Percentiles rank a stretch among this genome's conserved stretches.
These are phyloP conservation scores for Apiotrichum porosum DNA, from an alignment of 1,284 basidiomycete genomes.

Conservation along the genomic window DNA sequence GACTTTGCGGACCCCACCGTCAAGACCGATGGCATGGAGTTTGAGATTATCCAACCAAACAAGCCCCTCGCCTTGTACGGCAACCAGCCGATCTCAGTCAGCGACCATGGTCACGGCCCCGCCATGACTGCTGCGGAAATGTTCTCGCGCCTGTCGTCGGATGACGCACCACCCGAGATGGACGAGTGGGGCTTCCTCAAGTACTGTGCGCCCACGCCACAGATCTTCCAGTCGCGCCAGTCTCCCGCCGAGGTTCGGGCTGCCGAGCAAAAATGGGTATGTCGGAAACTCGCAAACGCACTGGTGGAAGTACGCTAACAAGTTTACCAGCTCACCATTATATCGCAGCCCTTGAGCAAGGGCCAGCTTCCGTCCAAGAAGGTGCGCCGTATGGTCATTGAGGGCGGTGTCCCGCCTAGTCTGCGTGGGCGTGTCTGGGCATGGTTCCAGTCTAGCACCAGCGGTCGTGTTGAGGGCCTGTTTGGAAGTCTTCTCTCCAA, in stretches of 20 bases:
- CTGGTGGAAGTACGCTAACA: background rate
- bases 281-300: too few relatives aligned
- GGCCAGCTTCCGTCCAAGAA: slow-evolving; percentile 77
- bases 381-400: slow-evolving; percentile 69
- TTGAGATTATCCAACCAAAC: slow-evolving; percentile 44
- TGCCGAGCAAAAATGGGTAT: slow-evolving; percentile 45
- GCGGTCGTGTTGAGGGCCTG: slow-evolving; percentile 62
- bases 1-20: slow-evolving; percentile 43
- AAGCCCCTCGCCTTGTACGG: background rate
- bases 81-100: too few relatives aligned
- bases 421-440: slow-evolving; percentile 82
- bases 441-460: slow-evolving; percentile 65
- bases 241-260: slow-evolving; percentile 31
- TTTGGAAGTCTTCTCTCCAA: slow-evolving; percentile 63
- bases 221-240: slow-evolving; percentile 35
- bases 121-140: slow-evolving; percentile 4
- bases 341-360: slow-evolving; percentile 59
- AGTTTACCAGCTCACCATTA: slow-evolving; percentile 57
- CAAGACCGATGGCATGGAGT: slow-evolving; percentile 45
- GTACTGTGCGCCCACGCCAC: slow-evolving; percentile 30
- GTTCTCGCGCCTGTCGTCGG: background rate
- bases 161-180: slow-evolving; percentile 26
- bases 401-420: slow-evolving; percentile 71
- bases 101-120: too few relatives aligned
- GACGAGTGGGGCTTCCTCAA: slow-evolving; percentile 48